Conservation (phyloP, 345 rosid species). For the Pugionium cornutum region DNA sequence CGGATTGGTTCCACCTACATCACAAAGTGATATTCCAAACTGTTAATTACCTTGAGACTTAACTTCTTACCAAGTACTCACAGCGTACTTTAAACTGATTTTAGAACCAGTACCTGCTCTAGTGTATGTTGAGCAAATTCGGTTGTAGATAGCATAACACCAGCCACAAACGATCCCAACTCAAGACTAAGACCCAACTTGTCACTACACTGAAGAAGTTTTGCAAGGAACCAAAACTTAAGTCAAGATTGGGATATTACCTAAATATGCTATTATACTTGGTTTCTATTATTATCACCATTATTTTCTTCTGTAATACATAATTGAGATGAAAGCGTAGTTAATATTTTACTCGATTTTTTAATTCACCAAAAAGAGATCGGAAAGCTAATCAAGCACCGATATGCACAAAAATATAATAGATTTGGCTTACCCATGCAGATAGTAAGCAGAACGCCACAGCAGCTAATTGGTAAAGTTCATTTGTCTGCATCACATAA, state of each 20-base stretch:
- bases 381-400: background rate
- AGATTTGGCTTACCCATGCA: constrained; percentile 85
- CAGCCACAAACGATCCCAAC: constrained; percentile 97
- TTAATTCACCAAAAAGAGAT: background rate
- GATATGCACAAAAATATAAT: constrained; percentile 6
- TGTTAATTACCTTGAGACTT: constrained; percentile 10
- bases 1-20: constrained; percentile 97
- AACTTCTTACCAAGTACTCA: background rate
- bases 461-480: constrained; percentile 97
- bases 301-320: constrained; percentile 5
- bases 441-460: constrained; percentile 98
- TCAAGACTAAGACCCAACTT: constrained; percentile 99
- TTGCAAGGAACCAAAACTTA: constrained; percentile 35
- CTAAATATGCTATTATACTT: constrained; percentile 4
- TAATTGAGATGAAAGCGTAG: background rate
- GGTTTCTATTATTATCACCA: constrained; percentile 7
- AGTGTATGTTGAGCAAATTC: constrained; percentile 93
- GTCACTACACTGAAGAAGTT: constrained; percentile 94
- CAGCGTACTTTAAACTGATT: background rate
- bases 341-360: background rate
- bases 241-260: constrained; percentile 12
- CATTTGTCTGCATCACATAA: constrained; percentile 72
- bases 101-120: constrained; percentile 68
- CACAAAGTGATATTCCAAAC: constrained; percentile 14
- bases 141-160: constrained; percentile 97